Conservation (phyloP, 441 rosid genomes). For the Capsella rubella region DNA sequence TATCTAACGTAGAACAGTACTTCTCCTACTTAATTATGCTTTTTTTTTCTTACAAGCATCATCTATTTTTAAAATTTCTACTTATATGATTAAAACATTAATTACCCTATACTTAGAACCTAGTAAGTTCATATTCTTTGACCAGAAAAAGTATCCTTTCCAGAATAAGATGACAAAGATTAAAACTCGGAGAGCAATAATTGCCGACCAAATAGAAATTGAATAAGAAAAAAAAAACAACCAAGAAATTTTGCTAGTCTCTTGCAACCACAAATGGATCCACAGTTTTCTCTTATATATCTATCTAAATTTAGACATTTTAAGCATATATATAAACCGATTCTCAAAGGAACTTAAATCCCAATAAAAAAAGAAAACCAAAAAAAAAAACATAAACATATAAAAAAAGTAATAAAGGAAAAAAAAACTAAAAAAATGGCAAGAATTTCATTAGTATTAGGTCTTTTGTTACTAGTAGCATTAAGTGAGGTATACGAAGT, state of each 20-base stretch:
- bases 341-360: not conserved
- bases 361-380: constrained; percentile 3
- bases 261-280: constrained; percentile 28
- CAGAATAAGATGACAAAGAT: constrained; percentile 14
- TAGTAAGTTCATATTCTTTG: not conserved
- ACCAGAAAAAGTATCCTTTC: constrained; percentile 2
- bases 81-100: no score
- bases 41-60: no score
- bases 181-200: constrained; percentile 20
- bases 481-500: constrained; percentile 34
- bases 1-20: no score
- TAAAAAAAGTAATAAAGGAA: not conserved
- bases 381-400: not conserved
- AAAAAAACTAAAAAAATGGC: constrained; percentile 11
- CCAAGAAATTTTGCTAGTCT: constrained; percentile 16
- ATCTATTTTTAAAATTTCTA: no score
- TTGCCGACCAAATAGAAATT: no score
- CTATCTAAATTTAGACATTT: constrained; percentile 25
- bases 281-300: constrained; percentile 20
- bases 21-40: no score
- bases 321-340: constrained; percentile 14
- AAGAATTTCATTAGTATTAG: constrained; percentile 22
- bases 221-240: not conserved
- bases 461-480: constrained; percentile 34
- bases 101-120: no score